phyloP scores from a whole-genome alignment of 1,284 basidiomycete genomes.

The Coniferiporia sulphurascens region DNA sequence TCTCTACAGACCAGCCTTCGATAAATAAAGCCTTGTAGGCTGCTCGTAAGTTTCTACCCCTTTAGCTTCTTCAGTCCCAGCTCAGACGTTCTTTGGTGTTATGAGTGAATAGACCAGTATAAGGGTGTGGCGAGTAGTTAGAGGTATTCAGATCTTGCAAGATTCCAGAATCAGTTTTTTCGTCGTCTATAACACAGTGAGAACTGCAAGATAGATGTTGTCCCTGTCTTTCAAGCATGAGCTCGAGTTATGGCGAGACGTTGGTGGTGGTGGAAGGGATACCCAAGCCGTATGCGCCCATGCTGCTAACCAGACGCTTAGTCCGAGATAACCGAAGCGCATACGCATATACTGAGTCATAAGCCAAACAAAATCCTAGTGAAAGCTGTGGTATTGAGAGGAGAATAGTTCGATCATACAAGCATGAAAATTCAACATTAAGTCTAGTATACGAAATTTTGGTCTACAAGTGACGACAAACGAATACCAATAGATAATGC shows the following conservation, averaged over 20 bases:
- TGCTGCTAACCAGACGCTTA: background rate
- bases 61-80: background rate
- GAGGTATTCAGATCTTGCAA: background rate
- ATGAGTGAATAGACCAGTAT: background rate
- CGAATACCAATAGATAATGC: conserved; percentile 9
- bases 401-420: background rate
- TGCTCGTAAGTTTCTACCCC: background rate
- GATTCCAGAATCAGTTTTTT: background rate
- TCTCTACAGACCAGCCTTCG: conserved; percentile 33
- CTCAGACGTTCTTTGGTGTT: background rate
- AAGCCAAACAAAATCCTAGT: background rate
- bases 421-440: background rate
- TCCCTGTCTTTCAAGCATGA: conserved; percentile 10
- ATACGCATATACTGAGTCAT: background rate
- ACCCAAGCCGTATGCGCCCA: background rate
- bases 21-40: conserved; percentile 8
- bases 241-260: background rate
- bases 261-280: background rate
- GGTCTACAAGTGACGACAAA: conserved; percentile 7
- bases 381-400: background rate
- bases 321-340: background rate
- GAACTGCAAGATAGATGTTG: background rate
- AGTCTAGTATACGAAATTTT: background rate
- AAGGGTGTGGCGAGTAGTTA: background rate
- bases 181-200: background rate